These are phyloP conservation scores for Platismatia glauca DNA, from an alignment of 495 filamentous ascomycete species.

Conservation along the genomic window DNA sequence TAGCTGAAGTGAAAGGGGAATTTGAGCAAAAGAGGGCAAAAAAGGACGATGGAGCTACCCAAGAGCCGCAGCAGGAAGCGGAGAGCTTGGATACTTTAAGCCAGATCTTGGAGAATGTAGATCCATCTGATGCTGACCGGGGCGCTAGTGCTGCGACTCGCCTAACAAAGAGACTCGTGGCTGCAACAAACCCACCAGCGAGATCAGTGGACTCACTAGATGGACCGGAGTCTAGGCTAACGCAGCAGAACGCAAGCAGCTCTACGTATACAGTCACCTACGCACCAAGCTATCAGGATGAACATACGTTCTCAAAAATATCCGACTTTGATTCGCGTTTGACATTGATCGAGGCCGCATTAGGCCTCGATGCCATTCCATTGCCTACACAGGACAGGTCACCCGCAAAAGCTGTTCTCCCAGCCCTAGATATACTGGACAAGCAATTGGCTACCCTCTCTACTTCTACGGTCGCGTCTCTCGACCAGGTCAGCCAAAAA, in stretches of 20 bases:
- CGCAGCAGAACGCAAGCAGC: constrained; percentile 9
- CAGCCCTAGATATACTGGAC: constrained; percentile 69
- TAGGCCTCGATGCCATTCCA: constrained; percentile 67
- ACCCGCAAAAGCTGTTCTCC: constrained; percentile 59
- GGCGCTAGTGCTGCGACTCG: constrained; percentile 26
- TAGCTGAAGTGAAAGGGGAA: constrained; percentile 67
- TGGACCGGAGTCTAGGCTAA: constrained; percentile 16
- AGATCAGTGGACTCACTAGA: constrained; percentile 15
- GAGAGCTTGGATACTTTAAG: constrained; percentile 53
- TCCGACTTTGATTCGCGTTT: constrained; percentile 83
- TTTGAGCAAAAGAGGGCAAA: constrained; percentile 42
- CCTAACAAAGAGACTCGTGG: constrained; percentile 24
- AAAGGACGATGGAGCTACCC: constrained; percentile 22
- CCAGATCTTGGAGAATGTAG: constrained; percentile 50
- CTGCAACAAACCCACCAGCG: constrained; percentile 21
- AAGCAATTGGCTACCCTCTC: constrained; percentile 58
- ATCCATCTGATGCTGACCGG: constrained; percentile 35
- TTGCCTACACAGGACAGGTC: constrained; percentile 46
- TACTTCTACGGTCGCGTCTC: constrained; percentile 50
- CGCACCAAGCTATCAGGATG: constrained; percentile 49
- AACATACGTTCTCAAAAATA: constrained; percentile 63
- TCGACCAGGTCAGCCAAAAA: constrained; percentile 17
- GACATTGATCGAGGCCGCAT: constrained; percentile 63
- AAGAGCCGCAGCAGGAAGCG: constrained; percentile 31
- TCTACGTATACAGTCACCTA: constrained; percentile 47